These are phyloP conservation scores for Cryptosporidium canis DNA, from an alignment of 169 alveolate genomes.

Conservation along the genomic window DNA sequence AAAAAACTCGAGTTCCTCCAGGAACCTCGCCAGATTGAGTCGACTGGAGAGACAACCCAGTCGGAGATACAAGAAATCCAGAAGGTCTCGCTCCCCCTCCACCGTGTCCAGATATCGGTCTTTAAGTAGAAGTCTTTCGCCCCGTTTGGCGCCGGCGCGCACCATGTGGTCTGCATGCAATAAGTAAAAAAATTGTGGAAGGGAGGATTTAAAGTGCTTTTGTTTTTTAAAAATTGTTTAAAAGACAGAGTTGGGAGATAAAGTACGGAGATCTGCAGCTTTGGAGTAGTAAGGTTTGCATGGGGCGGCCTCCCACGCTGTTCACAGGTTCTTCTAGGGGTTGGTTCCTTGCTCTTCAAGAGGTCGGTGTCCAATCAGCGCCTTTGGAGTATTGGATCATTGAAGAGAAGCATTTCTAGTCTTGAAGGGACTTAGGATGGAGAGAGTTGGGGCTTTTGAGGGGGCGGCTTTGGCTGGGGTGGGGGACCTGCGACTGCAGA, in stretches of 20 bases:
- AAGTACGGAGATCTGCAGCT: too few species aligned
- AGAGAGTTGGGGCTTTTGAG: too few species aligned
- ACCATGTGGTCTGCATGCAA: slow-evolving; percentile 66
- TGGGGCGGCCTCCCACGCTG: too few species aligned
- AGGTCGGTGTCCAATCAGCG: too few species aligned
- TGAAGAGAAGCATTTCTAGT: too few species aligned
- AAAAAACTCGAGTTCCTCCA: slow-evolving; percentile 33
- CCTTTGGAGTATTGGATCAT: too few species aligned
- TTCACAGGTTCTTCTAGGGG: too few species aligned
- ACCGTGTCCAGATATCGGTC: slow-evolving; percentile 70
- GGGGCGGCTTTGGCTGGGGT: too few species aligned
- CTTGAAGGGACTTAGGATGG: too few species aligned
- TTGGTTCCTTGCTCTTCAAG: too few species aligned
- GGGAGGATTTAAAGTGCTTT: slow-evolving; percentile 9
- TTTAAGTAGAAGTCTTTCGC: slow-evolving; percentile 62
- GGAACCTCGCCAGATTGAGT: slow-evolving; percentile 44
- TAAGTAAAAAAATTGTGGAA: slow-evolving; percentile 1
- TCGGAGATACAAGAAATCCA: slow-evolving; percentile 11
- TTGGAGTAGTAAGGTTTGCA: too few species aligned
- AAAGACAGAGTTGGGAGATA: background rate
- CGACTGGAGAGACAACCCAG: slow-evolving; percentile 31
- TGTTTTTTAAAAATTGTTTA: background rate
- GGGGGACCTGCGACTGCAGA: too few species aligned
- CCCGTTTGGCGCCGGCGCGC: slow-evolving; percentile 53
- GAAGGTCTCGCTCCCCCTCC: slow-evolving; percentile 71